These are phyloP conservation scores for Tirmania nivea DNA, from an alignment of 495 filamentous ascomycete species.

Conservation along the genomic window DNA sequence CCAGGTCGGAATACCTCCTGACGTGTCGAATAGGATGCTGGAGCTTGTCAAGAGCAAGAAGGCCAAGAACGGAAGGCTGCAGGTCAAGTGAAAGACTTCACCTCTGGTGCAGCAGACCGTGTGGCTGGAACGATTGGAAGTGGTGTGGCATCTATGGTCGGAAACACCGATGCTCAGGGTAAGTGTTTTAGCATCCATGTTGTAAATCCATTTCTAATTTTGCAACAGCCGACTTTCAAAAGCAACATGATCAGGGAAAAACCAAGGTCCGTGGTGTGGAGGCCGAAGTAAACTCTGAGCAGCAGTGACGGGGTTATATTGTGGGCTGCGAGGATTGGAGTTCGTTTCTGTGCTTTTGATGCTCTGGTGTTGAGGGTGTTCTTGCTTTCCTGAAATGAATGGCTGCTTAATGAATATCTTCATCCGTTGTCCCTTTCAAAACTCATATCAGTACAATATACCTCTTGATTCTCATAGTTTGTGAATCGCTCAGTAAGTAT, in stretches of 20 bases:
- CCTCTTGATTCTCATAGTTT: too few relatives aligned
- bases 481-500: too few relatives aligned
- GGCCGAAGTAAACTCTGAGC: constrained; percentile 35
- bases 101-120: constrained; percentile 48
- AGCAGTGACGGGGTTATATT: background rate
- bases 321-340: too few relatives aligned
- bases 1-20: too few relatives aligned
- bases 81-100: constrained; percentile 61
- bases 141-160: constrained; percentile 45
- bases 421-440: too few relatives aligned
- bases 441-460: too few relatives aligned
- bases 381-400: too few relatives aligned
- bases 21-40: too few relatives aligned
- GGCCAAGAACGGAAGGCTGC: constrained; percentile 67
- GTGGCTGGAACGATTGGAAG: constrained; percentile 48
- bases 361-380: too few relatives aligned
- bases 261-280: constrained; percentile 68
- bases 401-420: too few relatives aligned
- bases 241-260: constrained; percentile 69
- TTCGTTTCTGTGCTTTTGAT: too few relatives aligned
- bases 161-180: constrained; percentile 38
- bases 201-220: background rate
- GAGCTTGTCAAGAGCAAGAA: constrained; percentile 46
- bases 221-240: constrained; percentile 26
- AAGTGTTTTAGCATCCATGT: constrained; percentile 2